Evolutionary conservation across 768 basidiomycete genomes (phyloP).

Genomic region (Lactifluus hygrophoroides): DNA sequence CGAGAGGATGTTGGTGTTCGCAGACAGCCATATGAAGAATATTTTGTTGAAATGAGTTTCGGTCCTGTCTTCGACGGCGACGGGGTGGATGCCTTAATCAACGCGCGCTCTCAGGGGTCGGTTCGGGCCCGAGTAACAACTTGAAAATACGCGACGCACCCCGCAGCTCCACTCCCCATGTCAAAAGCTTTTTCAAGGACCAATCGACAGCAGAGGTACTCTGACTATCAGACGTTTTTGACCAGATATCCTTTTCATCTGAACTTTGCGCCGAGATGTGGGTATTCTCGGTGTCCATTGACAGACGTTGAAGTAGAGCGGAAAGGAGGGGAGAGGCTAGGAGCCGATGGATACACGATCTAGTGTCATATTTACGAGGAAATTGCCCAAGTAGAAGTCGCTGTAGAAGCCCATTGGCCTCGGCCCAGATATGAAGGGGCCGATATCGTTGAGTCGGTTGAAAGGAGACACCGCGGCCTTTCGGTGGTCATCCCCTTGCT

Average conservation of each 20-base stretch:
- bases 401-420: too few relatives aligned
- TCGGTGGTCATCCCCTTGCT: too few relatives aligned
- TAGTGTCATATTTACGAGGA: neutral
- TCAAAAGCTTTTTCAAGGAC: constrained; percentile 21
- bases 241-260: neutral
- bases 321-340: neutral
- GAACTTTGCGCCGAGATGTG: neutral
- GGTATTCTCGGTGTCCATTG: neutral
- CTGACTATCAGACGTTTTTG: neutral
- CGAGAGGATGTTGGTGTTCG: constrained; percentile 36
- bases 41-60: constrained; percentile 34
- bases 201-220: neutral
- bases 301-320: neutral
- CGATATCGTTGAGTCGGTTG: too few relatives aligned
- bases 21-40: constrained; percentile 36
- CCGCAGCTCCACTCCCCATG: constrained; percentile 29
- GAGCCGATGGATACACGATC: too few relatives aligned
- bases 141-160: constrained; percentile 20
- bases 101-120: neutral
- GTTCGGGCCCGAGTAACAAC: too few relatives aligned
- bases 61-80: constrained; percentile 27
- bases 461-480: too few relatives aligned
- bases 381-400: neutral
- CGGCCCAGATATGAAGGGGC: too few relatives aligned
- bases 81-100: constrained; percentile 30